Evolutionary conservation across 768 basidiomycete species (phyloP).

Genomic region (Symmetrospora coprosmae): DNA sequence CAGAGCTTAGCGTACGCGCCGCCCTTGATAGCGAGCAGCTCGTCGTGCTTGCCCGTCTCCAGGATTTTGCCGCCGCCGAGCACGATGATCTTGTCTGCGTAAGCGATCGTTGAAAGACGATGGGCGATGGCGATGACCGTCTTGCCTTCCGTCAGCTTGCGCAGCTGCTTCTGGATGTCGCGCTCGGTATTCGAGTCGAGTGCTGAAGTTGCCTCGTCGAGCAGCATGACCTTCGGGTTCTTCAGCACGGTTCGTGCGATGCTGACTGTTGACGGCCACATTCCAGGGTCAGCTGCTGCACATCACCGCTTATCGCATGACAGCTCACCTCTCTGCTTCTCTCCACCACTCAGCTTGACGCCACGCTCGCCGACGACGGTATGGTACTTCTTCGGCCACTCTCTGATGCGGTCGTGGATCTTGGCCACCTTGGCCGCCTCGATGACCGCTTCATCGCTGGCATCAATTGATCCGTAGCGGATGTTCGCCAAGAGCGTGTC

Average conservation of each 20-base stretch:
- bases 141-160: conserved; percentile 44
- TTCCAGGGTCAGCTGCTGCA: not conserved
- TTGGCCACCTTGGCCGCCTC: conserved; percentile 65
- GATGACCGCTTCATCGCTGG: conserved; percentile 40
- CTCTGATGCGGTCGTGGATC: conserved; percentile 69
- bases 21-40: conserved; percentile 19
- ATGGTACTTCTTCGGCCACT: conserved; percentile 59
- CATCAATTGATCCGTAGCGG: conserved; percentile 2
- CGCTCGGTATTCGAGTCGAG: conserved; percentile 80
- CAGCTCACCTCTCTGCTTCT: conserved; percentile 37
- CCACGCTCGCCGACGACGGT: conserved; percentile 81
- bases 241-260: conserved; percentile 76
- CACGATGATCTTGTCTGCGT: conserved; percentile 66
- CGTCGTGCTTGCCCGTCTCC: conserved; percentile 49
- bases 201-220: conserved; percentile 44
- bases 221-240: conserved; percentile 63
- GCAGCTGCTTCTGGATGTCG: conserved; percentile 74
- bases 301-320: not conserved
- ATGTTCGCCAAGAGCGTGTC: conserved; percentile 12
- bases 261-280: conserved; percentile 37
- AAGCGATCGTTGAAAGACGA: conserved; percentile 44
- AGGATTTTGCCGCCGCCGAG: conserved; percentile 77
- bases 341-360: conserved; percentile 73
- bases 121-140: conserved; percentile 27
- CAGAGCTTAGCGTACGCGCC: conserved; percentile 20